Evolutionary conservation across 495 filamentous ascomycete genomes (phyloP), one percentile per base, ranked within the genome.

Genomic region (Hypoxylon cercidicola): DNA sequence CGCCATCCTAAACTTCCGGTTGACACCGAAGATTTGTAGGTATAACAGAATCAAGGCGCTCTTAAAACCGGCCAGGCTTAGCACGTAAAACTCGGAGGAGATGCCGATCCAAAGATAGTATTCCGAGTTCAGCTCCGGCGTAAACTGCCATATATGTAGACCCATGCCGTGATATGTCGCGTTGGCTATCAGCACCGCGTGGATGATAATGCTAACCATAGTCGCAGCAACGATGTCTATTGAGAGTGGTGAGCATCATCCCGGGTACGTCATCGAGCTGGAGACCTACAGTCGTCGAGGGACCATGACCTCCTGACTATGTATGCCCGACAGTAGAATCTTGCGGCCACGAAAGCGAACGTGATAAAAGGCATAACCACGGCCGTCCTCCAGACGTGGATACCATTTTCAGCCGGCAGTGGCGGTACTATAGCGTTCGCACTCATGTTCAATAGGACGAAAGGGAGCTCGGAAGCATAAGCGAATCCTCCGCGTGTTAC

Each of bases 11-110:
- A 81, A 81, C 15, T 43, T 68, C n/a, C 35, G 60, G 62, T 74
- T 71, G 55, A 77, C 61, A 21, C 66, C 66, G 43, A 81, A 79
- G 32, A 78, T 44, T 16, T 78, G 76, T 5, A 79, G 59, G 49
- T 81, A 81, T 18, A 78, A 68, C 1, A 79, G 19, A 16, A 79
- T 66, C 25, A 81, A 63, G 0, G 76, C 60, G 43, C 66, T 69
- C 52, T 81, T 81, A 55, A 79, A 81, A 18, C 77, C 77, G 12
- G 74, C 64, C 10, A 81, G 60, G 43, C 68, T 72, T 21, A 73
- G 19, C 32, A 76, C 62, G 49, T 81, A 79, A 41, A 79, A 68
- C 47, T 74, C 55, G 12, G 76, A 77, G 3, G 75, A 67, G 44
- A 77, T 70, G 51, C 66, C 73, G 23, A 77, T 71, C 77, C 77